These are phyloP conservation scores for Orbilia javanica DNA, from an alignment of 2,329 filamentous ascomycete genomes.

Conservation along the genomic window DNA sequence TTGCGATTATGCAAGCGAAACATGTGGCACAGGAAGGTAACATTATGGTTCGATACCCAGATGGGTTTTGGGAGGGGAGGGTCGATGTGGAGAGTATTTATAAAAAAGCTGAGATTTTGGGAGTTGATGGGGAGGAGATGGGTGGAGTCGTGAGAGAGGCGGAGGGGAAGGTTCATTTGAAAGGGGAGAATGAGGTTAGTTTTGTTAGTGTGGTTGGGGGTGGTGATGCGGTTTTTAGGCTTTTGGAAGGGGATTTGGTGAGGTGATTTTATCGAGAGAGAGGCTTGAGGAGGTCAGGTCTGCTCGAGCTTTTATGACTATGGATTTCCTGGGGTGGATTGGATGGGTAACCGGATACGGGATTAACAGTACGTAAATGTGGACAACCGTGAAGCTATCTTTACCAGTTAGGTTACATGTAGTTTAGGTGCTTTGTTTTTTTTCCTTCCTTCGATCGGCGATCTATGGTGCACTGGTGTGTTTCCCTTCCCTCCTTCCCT, in stretches of 20 bases:
- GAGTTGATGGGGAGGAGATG: neutral
- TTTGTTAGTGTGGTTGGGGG: neutral
- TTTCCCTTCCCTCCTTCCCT: no score
- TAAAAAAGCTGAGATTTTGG: neutral
- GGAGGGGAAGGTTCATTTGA: neutral
- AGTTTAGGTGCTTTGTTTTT: neutral
- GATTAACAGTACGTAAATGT: no score
- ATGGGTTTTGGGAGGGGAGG: constrained; percentile 16
- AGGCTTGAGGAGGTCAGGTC: neutral
- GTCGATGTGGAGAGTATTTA: constrained; percentile 13
- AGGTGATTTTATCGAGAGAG: neutral
- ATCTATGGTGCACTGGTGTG: neutral
- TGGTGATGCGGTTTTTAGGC: neutral
- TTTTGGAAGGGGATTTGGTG: neutral
- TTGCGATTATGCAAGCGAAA: neutral
- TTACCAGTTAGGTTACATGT: no score
- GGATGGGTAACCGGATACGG: no score
- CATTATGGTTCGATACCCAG: constrained; percentile 14
- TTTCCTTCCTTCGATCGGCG: no score
- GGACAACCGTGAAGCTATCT: no score
- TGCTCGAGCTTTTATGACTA: neutral
- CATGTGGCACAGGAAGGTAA: constrained; percentile 4
- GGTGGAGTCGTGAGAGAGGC: constrained; percentile 12
- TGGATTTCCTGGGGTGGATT: neutral
- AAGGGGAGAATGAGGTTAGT: neutral